Evolutionary conservation across 805 yeast species (phyloP).

Genomic region (Hanseniaspora mollemarum): DNA sequence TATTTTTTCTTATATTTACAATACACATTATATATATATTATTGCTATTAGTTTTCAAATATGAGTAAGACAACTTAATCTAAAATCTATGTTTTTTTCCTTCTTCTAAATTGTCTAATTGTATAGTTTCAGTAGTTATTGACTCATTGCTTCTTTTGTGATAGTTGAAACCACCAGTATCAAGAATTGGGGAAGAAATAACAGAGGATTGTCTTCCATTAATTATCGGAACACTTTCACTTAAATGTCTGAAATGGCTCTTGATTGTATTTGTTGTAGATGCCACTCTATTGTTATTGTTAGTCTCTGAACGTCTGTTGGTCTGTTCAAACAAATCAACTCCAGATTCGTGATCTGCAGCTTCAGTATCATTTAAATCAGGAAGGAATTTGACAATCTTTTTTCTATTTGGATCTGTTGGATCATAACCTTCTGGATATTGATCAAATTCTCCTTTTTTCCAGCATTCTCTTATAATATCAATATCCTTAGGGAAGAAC

Average conservation of each 20-base stretch:
- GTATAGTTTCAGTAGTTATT: background rate
- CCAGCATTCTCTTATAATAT: conserved; percentile 63
- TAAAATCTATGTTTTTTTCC: background rate
- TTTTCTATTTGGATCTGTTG: conserved; percentile 62
- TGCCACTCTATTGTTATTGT: background rate
- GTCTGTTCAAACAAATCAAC: conserved; percentile 10
- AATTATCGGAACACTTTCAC: conserved; percentile 12
- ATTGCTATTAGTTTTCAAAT: background rate
- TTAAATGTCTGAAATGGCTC: conserved; percentile 10
- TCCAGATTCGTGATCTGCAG: conserved; percentile 19
- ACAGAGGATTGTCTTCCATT: conserved; percentile 14
- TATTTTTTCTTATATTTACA: background rate
- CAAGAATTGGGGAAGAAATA: conserved; percentile 1
- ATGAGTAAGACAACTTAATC: no score
- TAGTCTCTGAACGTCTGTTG: background rate
- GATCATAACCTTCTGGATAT: conserved; percentile 61
- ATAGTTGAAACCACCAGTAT: background rate
- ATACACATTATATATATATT: background rate
- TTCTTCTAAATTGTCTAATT: background rate
- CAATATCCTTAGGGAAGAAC: conserved; percentile 54
- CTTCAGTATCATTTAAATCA: background rate
- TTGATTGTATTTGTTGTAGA: conserved; percentile 9
- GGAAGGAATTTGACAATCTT: conserved; percentile 35
- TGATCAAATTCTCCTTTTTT: conserved; percentile 53
- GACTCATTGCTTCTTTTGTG: background rate